A percentile compares a stretch with the other conserved stretches of the same genome.
Conservation (phyloP, 192 early-diverging fungal species). For the Coemansia sp. region DNA sequence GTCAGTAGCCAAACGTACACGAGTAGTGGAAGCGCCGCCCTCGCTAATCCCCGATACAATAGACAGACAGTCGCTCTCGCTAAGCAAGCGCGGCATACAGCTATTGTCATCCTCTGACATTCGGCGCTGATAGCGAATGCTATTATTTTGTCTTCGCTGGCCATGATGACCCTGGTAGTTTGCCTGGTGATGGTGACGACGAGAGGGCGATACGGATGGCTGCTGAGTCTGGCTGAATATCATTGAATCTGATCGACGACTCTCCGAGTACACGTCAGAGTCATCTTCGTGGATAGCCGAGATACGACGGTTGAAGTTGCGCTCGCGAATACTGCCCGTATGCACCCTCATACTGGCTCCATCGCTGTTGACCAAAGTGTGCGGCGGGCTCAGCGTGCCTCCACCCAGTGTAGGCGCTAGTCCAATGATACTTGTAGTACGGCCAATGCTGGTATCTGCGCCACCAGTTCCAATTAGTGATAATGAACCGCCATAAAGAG, state of each 20-base stretch:
- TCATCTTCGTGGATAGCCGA: conserved; percentile 49
- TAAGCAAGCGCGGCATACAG: background rate
- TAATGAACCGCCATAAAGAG: conserved; percentile 20
- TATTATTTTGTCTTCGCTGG: background rate
- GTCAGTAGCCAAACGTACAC: conserved; percentile 49
- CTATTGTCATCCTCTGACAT: conserved; percentile 5
- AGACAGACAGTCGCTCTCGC: conserved; percentile 35
- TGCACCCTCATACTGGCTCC: conserved; percentile 52
- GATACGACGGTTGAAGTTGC: conserved; percentile 32
- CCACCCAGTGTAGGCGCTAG: conserved; percentile 7
- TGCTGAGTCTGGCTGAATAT: conserved; percentile 12
- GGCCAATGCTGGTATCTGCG: background rate
- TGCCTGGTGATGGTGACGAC: conserved; percentile 8
- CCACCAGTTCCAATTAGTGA: conserved; percentile 19
- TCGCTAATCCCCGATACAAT: conserved; percentile 47
- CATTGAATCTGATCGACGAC: conserved; percentile 34
- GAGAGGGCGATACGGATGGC: conserved; percentile 16
- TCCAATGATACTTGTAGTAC: background rate
- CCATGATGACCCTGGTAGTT: background rate
- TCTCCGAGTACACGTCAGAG: conserved; percentile 31
- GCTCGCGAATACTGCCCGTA: conserved; percentile 55
- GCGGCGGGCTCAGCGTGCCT: conserved; percentile 47
- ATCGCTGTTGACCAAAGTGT: conserved; percentile 53
- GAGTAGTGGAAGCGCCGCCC: conserved; percentile 45
- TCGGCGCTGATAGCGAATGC: background rate